phyloP scores from a whole-genome alignment of 768 basidiomycete species.

The Boletus sp. region DNA sequence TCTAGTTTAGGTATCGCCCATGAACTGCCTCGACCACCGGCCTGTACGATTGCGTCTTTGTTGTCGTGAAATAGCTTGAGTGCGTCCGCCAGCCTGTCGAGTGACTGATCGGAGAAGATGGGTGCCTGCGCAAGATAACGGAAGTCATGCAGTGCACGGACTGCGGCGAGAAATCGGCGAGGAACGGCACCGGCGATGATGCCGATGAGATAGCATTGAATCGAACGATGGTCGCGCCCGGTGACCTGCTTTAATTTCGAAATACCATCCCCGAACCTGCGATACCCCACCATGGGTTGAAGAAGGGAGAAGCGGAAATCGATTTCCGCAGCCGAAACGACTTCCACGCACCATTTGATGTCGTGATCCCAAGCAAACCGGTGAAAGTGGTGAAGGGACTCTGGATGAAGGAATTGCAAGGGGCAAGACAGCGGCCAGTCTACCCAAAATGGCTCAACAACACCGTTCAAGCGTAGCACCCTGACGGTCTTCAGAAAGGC shows the following conservation, averaged over 20 bases:
- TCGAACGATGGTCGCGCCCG: conserved; percentile 2
- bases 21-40: background rate
- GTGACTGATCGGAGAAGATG: conserved; percentile 30
- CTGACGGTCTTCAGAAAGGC: conserved; percentile 8
- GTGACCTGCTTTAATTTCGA: conserved; percentile 26
- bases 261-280: conserved; percentile 42
- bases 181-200: conserved; percentile 13
- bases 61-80: conserved; percentile 37
- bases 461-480: background rate
- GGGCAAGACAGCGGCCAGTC: conserved; percentile 37
- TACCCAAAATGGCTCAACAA: conserved; percentile 22
- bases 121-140: conserved; percentile 38
- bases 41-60: conserved; percentile 35
- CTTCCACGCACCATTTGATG: background rate
- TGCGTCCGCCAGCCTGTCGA: conserved; percentile 25
- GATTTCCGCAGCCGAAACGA: conserved; percentile 26
- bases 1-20: conserved; percentile 3
- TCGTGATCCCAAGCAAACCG: background rate
- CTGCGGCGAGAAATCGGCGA: background rate
- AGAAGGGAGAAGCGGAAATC: conserved; percentile 39
- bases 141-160: conserved; percentile 38
- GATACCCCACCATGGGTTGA: conserved; percentile 35
- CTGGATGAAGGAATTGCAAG: conserved; percentile 33
- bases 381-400: background rate
- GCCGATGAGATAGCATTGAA: conserved; percentile 15